phyloP scores from a whole-genome alignment of 805 yeast species.

The Nakazawaea wickerhamii region DNA sequence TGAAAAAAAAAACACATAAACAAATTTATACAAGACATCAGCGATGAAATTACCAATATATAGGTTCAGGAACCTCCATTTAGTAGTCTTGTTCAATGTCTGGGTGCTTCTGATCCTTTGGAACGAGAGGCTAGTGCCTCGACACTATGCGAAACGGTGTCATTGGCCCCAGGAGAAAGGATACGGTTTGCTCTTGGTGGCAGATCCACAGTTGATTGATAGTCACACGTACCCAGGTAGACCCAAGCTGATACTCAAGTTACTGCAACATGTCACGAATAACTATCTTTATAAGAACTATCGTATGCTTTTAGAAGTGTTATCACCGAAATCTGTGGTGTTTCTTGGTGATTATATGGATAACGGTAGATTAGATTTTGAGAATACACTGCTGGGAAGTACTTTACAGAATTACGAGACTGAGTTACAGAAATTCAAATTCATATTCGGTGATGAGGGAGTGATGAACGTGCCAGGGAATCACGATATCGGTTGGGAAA shows the following conservation, averaged over 20 bases:
- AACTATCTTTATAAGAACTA: conserved; percentile 77
- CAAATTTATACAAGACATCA: neutral
- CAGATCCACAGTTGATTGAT: conserved; percentile 94
- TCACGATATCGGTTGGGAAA: conserved; percentile 93
- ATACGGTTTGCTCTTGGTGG: conserved; percentile 40
- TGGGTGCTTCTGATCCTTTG: conserved; percentile 6
- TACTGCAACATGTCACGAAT: conserved; percentile 63
- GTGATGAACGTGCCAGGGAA: conserved; percentile 63
- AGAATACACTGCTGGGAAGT: conserved; percentile 32
- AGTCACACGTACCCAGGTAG: conserved; percentile 79
- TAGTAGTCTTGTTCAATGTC: conserved; percentile 17
- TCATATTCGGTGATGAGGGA: conserved; percentile 39
- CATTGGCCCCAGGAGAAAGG: conserved; percentile 17
- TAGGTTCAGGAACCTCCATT: conserved; percentile 16
- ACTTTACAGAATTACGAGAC: conserved; percentile 45
- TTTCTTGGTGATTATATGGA: conserved; percentile 92
- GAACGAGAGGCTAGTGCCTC: conserved; percentile 9
- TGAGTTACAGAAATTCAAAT: conserved; percentile 63
- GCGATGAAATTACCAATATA: conserved; percentile 7
- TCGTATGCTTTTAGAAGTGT: conserved; percentile 46
- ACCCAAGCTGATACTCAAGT: conserved; percentile 41
- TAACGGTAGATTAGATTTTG: conserved; percentile 82
- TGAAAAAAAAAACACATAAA: neutral
- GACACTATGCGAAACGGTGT: neutral
- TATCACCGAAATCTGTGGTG: conserved; percentile 71